A percentile compares a stretch with the other conserved stretches of the same genome.
phyloP scores from a whole-genome alignment of 2,329 filamentous ascomycete species.

The Penicillium vulpinum region DNA sequence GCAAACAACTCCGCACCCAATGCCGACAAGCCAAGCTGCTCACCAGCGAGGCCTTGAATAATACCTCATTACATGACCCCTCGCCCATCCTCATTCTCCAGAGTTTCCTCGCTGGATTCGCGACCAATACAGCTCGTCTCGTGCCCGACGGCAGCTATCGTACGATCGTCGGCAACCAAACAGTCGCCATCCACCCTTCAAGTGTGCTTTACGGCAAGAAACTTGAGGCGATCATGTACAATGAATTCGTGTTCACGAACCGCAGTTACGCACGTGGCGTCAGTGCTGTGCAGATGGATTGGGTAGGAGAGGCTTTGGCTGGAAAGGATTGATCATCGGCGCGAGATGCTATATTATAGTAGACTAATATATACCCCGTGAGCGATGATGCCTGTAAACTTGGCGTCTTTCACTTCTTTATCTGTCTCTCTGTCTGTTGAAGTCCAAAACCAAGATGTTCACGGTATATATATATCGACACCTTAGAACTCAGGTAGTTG shows the following conservation, averaged over 20 bases:
- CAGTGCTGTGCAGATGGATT: constrained; percentile 62
- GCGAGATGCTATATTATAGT: constrained; percentile 7
- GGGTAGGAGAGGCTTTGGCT: constrained; percentile 56
- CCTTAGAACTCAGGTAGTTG: too few relatives aligned
- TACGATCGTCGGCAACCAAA: constrained; percentile 62
- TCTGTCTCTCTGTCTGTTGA: neutral
- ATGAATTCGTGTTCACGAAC: constrained; percentile 66
- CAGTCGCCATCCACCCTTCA: constrained; percentile 62
- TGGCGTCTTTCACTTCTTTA: neutral
- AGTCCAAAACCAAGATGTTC: too few relatives aligned
- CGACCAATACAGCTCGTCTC: constrained; percentile 60
- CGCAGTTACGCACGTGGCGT: constrained; percentile 63
- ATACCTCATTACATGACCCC: constrained; percentile 33
- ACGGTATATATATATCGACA: too few relatives aligned
- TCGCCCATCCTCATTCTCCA: constrained; percentile 54
- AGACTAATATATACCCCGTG: constrained; percentile 15
- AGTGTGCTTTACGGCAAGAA: constrained; percentile 62
- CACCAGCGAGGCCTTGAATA: constrained; percentile 26
- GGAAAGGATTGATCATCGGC: constrained; percentile 17
- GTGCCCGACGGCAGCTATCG: constrained; percentile 63
- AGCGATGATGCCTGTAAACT: neutral
- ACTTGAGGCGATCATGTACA: constrained; percentile 64
- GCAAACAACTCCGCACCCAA: constrained; percentile 61
- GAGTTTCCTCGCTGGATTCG: constrained; percentile 60
- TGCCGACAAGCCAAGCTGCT: constrained; percentile 52